A percentile compares a stretch with the other conserved stretches of the same genome.
Conservation (phyloP, 805 yeast genomes). For the Kazachstania martiniae region DNA sequence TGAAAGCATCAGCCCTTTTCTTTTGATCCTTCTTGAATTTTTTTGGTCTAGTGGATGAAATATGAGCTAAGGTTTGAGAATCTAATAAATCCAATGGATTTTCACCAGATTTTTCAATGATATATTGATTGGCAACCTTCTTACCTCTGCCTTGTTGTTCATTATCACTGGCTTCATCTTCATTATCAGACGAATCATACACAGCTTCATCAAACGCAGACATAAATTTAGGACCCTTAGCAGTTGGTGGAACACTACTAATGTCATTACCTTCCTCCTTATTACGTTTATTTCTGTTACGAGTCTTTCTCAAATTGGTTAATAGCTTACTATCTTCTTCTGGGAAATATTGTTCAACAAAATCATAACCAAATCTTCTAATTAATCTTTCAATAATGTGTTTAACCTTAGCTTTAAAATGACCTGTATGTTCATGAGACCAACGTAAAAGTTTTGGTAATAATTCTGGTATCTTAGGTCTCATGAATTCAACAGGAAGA, state of each 20-base stretch:
- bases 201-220: constrained; percentile 91
- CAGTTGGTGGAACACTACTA: constrained; percentile 9
- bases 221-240: constrained; percentile 43
- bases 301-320: constrained; percentile 74
- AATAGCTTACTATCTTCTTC: constrained; percentile 79
- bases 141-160: constrained; percentile 23
- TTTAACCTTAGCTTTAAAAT: constrained; percentile 84
- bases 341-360: constrained; percentile 75
- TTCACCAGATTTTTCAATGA: constrained; percentile 52
- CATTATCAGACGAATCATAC: constrained; percentile 62
- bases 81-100: constrained; percentile 89
- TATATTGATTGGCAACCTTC: constrained; percentile 49
- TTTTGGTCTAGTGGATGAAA: constrained; percentile 79
- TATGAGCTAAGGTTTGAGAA: constrained; percentile 71
- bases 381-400: constrained; percentile 87
- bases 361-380: constrained; percentile 83
- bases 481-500: constrained; percentile 68
- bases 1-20: constrained; percentile 27
- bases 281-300: constrained; percentile 75
- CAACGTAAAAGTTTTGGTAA: constrained; percentile 71
- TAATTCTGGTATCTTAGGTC: constrained; percentile 52
- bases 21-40: constrained; percentile 35
- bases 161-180: constrained; percentile 38
- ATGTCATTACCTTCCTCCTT: constrained; percentile 22
- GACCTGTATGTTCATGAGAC: constrained; percentile 95